Conservation (phyloP, 2,329 filamentous ascomycete genomes). For the Endocalyx cinctus region DNA sequence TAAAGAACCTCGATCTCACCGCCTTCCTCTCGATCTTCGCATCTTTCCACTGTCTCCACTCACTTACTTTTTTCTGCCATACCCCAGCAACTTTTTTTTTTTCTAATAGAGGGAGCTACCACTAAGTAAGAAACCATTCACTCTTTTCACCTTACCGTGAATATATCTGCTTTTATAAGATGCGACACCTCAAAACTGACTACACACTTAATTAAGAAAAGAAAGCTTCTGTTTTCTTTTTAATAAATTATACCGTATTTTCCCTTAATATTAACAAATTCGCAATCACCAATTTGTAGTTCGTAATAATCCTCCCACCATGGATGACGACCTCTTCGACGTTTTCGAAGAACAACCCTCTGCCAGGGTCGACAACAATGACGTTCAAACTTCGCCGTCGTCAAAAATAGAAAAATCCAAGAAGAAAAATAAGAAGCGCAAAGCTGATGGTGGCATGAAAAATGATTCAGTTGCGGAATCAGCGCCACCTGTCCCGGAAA, state of each 20-base stretch:
- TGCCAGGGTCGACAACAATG: slow-evolving; percentile 39
- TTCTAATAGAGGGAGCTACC: no score
- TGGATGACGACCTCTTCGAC: slow-evolving; percentile 79
- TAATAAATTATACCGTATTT: no score
- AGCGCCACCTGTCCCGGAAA: slow-evolving; percentile 30
- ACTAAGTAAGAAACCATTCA: no score
- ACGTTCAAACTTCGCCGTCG: slow-evolving; percentile 21
- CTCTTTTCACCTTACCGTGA: no score
- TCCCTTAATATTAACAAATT: no score
- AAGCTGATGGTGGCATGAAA: slow-evolving; percentile 76
- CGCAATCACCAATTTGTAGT: no score
- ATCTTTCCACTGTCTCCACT: not conserved
- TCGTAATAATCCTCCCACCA: no score
- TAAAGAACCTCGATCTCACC: not conserved
- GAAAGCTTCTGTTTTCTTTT: no score
- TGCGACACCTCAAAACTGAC: no score
- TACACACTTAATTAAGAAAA: no score
- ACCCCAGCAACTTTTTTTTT: not conserved
- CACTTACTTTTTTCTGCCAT: not conserved
- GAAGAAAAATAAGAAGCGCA: slow-evolving; percentile 72
- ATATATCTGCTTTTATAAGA: no score
- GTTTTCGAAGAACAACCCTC: slow-evolving; percentile 68
- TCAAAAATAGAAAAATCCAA: slow-evolving; percentile 38
- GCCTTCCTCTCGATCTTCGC: not conserved
- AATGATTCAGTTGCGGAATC: slow-evolving; percentile 25